These are phyloP conservation scores for Hyphodiscus sp. DNA, from an alignment of 2,329 filamentous ascomycete genomes.

Conservation along the genomic window DNA sequence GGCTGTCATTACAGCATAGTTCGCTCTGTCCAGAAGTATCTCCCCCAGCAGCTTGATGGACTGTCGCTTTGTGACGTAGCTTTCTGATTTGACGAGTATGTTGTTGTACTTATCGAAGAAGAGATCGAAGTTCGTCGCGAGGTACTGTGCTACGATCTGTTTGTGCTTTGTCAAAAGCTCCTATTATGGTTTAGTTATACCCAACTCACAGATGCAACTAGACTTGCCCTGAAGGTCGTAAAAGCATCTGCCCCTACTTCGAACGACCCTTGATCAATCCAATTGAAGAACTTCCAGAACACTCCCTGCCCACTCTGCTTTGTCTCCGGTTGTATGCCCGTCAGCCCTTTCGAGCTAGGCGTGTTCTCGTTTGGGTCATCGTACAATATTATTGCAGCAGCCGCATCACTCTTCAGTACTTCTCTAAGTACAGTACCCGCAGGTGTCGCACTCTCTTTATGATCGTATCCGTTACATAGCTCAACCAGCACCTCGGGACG, in stretches of 20 bases:
- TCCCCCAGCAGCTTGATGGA: constrained; percentile 96
- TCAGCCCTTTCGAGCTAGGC: constrained; percentile 64
- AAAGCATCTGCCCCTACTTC: constrained; percentile 97
- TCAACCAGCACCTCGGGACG: constrained; percentile 83
- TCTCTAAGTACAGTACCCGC: constrained; percentile 87
- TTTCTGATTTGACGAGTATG: constrained; percentile 81
- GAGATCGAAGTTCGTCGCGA: constrained; percentile 82
- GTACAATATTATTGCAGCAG: constrained; percentile 86
- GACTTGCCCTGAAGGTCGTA: constrained; percentile 82
- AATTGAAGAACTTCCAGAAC: constrained; percentile 95
- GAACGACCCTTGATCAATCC: constrained; percentile 95
- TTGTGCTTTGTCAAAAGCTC: constrained; percentile 95
- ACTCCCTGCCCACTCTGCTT: constrained; percentile 75
- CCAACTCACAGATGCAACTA: not conserved
- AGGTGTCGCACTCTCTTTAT: constrained; percentile 84
- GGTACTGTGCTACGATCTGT: constrained; percentile 77
- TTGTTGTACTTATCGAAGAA: constrained; percentile 92
- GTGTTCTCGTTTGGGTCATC: constrained; percentile 71
- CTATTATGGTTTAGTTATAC: constrained; percentile 40
- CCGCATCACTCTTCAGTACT: constrained; percentile 81
- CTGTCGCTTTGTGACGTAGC: constrained; percentile 96
- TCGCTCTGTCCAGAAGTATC: constrained; percentile 86
- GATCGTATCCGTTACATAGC: constrained; percentile 82
- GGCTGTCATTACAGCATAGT: constrained; percentile 96
- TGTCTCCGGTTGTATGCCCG: constrained; percentile 68